phyloP scores from a whole-genome alignment of 208 protist species.

The Trypanosoma brucei region DNA sequence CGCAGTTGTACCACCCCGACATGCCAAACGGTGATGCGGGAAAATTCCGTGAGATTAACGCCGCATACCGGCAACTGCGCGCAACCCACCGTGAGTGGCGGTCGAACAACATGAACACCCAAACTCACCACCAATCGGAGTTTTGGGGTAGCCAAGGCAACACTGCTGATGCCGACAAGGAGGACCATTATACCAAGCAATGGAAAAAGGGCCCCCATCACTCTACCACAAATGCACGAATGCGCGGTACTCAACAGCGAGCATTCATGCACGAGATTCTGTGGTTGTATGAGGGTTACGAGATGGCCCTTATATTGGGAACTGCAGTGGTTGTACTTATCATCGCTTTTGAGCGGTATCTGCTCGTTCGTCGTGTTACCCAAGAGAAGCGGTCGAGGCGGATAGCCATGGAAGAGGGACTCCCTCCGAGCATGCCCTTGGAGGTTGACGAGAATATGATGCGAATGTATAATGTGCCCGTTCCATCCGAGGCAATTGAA shows the following conservation, averaged over 20 bases:
- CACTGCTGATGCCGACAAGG: no score
- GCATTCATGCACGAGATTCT: conserved; percentile 12
- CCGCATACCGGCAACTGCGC: conserved; percentile 54
- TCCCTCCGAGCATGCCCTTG: conserved; percentile 64
- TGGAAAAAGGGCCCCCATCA: no score
- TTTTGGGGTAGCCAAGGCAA: no score
- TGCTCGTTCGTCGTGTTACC: conserved; percentile 38
- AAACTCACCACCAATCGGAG: no score
- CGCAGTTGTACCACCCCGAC: conserved; percentile 65
- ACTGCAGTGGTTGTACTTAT: conserved; percentile 15
- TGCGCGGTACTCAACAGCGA: not conserved
- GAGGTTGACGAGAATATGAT: conserved; percentile 39
- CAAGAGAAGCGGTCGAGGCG: conserved; percentile 35
- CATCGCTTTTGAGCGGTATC: conserved; percentile 18
- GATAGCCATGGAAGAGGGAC: conserved; percentile 63
- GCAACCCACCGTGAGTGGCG: conserved; percentile 32
- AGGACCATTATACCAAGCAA: no score
- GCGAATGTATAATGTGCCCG: conserved; percentile 34
- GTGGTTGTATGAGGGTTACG: conserved; percentile 24
- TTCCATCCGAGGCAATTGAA: conserved; percentile 31
- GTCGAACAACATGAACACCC: not conserved
- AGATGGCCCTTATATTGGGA: conserved; percentile 17
- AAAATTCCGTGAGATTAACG: conserved; percentile 76
- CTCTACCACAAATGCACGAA: no score
- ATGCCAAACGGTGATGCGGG: conserved; percentile 52